Conservation (phyloP, 129 eudicot genomes). For the Calendula officinalis region DNA sequence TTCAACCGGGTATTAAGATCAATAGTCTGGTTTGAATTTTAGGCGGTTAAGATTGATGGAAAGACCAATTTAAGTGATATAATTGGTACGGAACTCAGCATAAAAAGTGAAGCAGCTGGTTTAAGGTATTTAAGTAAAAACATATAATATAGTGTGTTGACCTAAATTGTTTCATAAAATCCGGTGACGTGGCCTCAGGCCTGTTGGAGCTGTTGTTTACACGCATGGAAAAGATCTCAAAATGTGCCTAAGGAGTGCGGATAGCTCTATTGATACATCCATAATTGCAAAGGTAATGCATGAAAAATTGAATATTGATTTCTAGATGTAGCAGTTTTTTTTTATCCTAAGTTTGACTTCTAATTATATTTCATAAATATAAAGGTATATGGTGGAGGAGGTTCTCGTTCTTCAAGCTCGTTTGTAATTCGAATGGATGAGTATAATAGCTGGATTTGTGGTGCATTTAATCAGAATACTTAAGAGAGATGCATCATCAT, state of each 20-base stretch:
- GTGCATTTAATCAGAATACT: slow-evolving; percentile 13
- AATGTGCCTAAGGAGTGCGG: slow-evolving; percentile 79
- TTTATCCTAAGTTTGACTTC: background rate
- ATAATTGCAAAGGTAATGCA: slow-evolving; percentile 77
- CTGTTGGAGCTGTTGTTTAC: slow-evolving; percentile 89
- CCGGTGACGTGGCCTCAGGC: slow-evolving; percentile 43
- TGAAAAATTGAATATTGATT: background rate
- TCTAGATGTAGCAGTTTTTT: background rate
- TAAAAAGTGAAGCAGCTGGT: slow-evolving; percentile 72
- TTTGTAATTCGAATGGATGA: slow-evolving; percentile 90
- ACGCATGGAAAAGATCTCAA: slow-evolving; percentile 84
- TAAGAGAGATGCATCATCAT: slow-evolving; percentile 20
- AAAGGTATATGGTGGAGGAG: slow-evolving; percentile 95
- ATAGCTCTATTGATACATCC: slow-evolving; percentile 67
- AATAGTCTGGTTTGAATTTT: background rate
- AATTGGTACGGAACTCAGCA: slow-evolving; percentile 71
- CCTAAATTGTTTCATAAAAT: background rate
- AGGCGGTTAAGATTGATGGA: slow-evolving; percentile 74
- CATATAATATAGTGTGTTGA: background rate
- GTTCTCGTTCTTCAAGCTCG: slow-evolving; percentile 70
- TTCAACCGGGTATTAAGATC: background rate
- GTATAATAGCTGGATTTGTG: slow-evolving; percentile 61
- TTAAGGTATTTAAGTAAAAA: slow-evolving; percentile 48
- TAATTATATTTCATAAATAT: slow-evolving; percentile 21
- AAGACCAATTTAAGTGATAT: slow-evolving; percentile 57